Evolutionary conservation across 2,329 filamentous ascomycete genomes (phyloP), one percentile per base, ranked within the genome.

Genomic region (Triangularia setosa): DNA sequence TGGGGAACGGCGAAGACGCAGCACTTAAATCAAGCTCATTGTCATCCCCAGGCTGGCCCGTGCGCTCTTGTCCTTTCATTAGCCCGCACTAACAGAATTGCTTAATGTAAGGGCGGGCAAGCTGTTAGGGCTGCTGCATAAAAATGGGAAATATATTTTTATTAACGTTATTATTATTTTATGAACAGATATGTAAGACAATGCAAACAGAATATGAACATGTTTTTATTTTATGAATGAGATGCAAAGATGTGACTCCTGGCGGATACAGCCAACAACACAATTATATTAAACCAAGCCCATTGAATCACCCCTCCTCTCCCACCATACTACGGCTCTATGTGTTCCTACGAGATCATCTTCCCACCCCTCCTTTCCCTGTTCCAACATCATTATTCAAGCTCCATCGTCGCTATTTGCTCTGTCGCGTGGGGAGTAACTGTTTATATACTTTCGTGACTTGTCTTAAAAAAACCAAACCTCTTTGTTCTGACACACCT

Each of bases 321-420:
- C 40, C n/a, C 40, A 4, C 40, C 40, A 48, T 48, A n/a, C 40
- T 48, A 48, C 40, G 18, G 40, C 40, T 48, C 40, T 48, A 23
- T 23, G 40, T 48, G 40, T 48, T 48, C 18, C 6, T 48, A 21
- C n/a, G 40, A 48, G 18, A 48, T 48, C 40, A 7, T 21, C 40
- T n/a, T n/a, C 40, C 40, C 40, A 6, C 2, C 21, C 40, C 35
- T 3, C 35, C 1, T 40, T 4, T 40, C 35, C 35, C 40, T 18
- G n/a, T 9, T 48, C 40, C 40, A 48, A 48, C 24, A 24, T 27
- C 28, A 44, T 44, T 68, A 72, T 64, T 69, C 68, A 69, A 69
- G 65, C 55, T 57, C 24, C 21, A 55, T 30, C 52, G 4, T 30
- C 52, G 4, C 53, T 40, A 40, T 40, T 40, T 7, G 30, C 33